Conservation (phyloP, 2,329 filamentous ascomycete genomes). For the Colletotrichum higginsianum region DNA sequence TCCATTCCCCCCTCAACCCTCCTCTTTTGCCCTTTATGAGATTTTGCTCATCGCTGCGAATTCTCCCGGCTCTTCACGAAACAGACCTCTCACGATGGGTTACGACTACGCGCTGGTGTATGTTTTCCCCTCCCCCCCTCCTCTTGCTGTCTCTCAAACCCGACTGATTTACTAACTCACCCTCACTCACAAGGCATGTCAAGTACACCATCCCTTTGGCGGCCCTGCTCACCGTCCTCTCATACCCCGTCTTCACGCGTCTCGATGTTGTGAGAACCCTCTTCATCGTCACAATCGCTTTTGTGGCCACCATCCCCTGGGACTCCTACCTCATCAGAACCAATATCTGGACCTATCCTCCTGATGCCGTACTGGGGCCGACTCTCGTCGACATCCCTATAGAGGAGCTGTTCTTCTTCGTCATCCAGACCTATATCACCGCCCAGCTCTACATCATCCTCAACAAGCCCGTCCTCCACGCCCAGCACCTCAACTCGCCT, state of each 20-base stretch:
- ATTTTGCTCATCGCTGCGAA: not conserved
- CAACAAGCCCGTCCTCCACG: slow-evolving; percentile 73
- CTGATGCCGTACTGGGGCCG: slow-evolving; percentile 73
- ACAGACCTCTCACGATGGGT: slow-evolving; percentile 60
- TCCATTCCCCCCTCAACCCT: not conserved
- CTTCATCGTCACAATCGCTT: slow-evolving; percentile 74
- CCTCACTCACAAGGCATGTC: slow-evolving; percentile 64
- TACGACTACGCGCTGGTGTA: slow-evolving; percentile 76
- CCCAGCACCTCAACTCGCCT: slow-evolving; percentile 57
- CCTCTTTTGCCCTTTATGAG: not conserved
- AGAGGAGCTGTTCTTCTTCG: slow-evolving; percentile 84
- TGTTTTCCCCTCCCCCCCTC: slow-evolving; percentile 30
- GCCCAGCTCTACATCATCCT: slow-evolving; percentile 77
- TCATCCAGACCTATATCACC: slow-evolving; percentile 83
- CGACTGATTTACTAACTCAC: not conserved
- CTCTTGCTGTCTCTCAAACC: too few relatives aligned
- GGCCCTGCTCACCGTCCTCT: slow-evolving; percentile 69
- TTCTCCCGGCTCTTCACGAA: not conserved
- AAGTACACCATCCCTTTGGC: slow-evolving; percentile 78
- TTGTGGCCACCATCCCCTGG: slow-evolving; percentile 80
- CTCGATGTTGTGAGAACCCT: slow-evolving; percentile 74
- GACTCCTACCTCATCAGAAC: slow-evolving; percentile 81
- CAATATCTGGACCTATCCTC: slow-evolving; percentile 80
- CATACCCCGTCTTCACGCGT: slow-evolving; percentile 73
- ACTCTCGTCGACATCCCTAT: slow-evolving; percentile 76